Evolutionary conservation across 1,284 basidiomycete genomes (phyloP), one percentile per base, ranked within the genome.

Genomic region (Violaceomyces palustris): DNA sequence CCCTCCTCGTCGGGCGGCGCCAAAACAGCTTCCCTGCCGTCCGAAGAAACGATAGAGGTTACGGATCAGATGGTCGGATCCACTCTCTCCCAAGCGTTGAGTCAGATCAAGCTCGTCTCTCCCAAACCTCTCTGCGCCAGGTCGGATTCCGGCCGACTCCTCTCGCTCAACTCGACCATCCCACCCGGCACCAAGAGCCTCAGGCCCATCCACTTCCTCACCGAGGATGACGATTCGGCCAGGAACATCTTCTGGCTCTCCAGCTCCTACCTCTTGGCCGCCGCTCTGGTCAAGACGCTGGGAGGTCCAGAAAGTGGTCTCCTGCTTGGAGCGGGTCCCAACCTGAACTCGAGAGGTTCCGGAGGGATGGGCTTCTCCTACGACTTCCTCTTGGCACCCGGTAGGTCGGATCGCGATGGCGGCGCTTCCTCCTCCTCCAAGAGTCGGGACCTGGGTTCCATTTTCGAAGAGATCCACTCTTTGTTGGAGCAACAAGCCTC

Each of bases 201-300:
- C 21, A 18, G 18, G 21, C n/a, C 33, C 21, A 11, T 45, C 14
- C 14, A 26, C 34, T 40, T 45, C 22, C n/a, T n/a, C n/a, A n/a
- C n/a, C n/a, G n/a, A n/a, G n/a, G n/a, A n/a, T n/a, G n/a, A n/a
- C n/a, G 30, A 45, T 22, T 39, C 43, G 22, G 43, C 27, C 3
- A 21, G 43, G 14, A 30, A 45, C 12, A 41, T 51, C 1, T 50
- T 55, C 24, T 59, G 55, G 55, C 38, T 55, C 10, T 50, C 51
- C 3, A 19, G 39, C 2, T 50, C 51, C 8, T 55, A 47, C 23
- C 30, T 54, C 14, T 26, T 55, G 12, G 36, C 21, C 29, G 26
- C 26, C 5, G 55, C 55, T 3, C 39, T 38, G 14, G 35, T 24
- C 9, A 17, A 12, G 9, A 15, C 24, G 5, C n/a, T 37, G 5